Conservation (phyloP, 805 yeast species). For the Myxozyma geophila region DNA sequence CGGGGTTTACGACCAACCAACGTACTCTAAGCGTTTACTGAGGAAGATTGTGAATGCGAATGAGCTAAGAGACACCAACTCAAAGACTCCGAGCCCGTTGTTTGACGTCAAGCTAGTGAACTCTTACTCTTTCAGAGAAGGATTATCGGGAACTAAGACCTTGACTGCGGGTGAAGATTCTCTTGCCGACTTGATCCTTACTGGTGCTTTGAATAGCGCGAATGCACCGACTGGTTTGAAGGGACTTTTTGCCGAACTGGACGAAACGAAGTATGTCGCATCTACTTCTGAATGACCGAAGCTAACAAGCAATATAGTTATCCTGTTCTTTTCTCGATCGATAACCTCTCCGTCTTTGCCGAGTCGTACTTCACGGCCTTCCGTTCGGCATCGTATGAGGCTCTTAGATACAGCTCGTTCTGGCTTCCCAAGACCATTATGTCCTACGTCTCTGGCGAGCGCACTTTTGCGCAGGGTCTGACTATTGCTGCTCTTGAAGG, state of each 20-base stretch:
- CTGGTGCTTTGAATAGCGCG: constrained; percentile 7
- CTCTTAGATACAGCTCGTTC: constrained; percentile 15
- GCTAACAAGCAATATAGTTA: constrained; percentile 2
- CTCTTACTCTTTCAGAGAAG: constrained; percentile 6
- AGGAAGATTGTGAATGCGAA: constrained; percentile 4
- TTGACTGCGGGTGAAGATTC: constrained; percentile 17
- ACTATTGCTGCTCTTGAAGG: constrained; percentile 24
- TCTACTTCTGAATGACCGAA: too few relatives aligned
- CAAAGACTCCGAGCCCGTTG: neutral
- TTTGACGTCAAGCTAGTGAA: neutral
- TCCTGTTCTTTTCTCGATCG: constrained; percentile 30
- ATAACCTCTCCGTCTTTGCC: constrained; percentile 24
- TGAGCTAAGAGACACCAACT: neutral
- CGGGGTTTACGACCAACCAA: constrained; percentile 30
- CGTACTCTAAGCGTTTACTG: constrained; percentile 22
- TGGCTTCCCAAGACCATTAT: constrained; percentile 16
- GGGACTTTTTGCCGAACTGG: constrained; percentile 23
- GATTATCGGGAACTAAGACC: neutral
- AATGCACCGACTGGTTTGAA: constrained; percentile 20
- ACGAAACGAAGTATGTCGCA: constrained; percentile 1
- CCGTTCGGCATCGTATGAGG: constrained; percentile 11
- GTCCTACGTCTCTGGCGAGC: constrained; percentile 19
- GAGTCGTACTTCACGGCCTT: constrained; percentile 19
- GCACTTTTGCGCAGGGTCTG: constrained; percentile 20
- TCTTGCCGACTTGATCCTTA: constrained; percentile 12